Evolutionary conservation across 1,284 basidiomycete species (phyloP), one percentile per base, ranked within the genome.

Genomic region (Leccinum subrobustum): DNA sequence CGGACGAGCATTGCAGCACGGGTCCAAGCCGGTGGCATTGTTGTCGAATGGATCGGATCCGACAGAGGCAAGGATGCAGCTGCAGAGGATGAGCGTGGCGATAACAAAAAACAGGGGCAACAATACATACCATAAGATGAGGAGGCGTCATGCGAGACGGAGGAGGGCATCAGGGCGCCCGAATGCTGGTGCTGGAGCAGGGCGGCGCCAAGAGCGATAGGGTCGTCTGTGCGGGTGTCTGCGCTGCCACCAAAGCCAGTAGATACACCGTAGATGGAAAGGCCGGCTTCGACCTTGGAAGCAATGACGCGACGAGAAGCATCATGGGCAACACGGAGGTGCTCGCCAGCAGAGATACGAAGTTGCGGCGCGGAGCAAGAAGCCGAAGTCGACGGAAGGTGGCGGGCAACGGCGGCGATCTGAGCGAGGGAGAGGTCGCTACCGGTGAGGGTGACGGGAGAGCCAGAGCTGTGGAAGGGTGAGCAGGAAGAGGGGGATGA

Each of bases 21-120:
- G n/a, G 93, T 92, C 89, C 93, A 95, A 6, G 91, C 78, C 64
- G 92, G 88, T n/a, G 93, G 93, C 89, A 95, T 93, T 63, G 82
- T 85, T 54, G 84, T 83, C 23, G 84, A 83, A n/a, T 81, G 75
- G n/a, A 87, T 71, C 1, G 88, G 86, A 66, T 89, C 87, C 20
- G 81, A 77, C 35, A 91, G 83, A 16, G 90, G 89, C 11, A 88
- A 78, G 6, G 76, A 78, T 39, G 81, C 74, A 44, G 18, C 42
- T 59, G 75, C 76, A 1, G 74, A 14, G 20, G 25, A 18, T 59
- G 37, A 65, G 61, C 3, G 29, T 6, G 14, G 20, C 3, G 16
- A n/a, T 20, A 23, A 27, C 8, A 70, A n/a, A 4, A 23, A 44
- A 4, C 0, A 9, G 1, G 14, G 39, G 3, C n/a, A 2, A 35